Evolutionary conservation across 2,329 filamentous ascomycete species (phyloP), one percentile per base, ranked within the genome.

Genomic region (Exophiala sideris): DNA sequence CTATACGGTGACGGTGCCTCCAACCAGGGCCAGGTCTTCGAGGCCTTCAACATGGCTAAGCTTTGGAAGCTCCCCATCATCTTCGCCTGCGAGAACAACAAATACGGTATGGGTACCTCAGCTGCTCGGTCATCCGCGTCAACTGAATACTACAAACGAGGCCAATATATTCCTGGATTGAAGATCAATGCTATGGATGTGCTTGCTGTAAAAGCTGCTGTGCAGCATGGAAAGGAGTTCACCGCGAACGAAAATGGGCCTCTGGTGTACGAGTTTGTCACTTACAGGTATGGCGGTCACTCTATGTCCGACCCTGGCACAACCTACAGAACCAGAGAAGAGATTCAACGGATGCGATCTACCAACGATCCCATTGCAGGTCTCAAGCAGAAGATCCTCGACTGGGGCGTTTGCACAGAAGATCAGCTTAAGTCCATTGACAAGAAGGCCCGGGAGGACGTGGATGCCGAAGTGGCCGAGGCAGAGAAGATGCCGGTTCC

Each of bases 161-260:
- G 94, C 64, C 94, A 99, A 79, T 99, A 97, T 82, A 99, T 99
- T 65, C 92, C 94, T 54, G 94, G 94, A 79, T 85, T 99, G 68
- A 99, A 99, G 84, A 90, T 99, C 75, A 99, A 99, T 79, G 94
- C 90, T 70, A 99, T 99, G 94, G 94, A 99, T 72, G 91, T 96
- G 67, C 88, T 99, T 60, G 92, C 94, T 62, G 92, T 96, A 74
- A 96, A 96, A 83, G 91, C 92, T 49, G 94, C 94, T 62, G 91
- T 96, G 68, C 81, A 92, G 76, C 91, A 96, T 79, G 91, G 87
- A 70, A 96, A 94, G 80, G 83, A 95, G 70, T 95, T 86, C 80
- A 87, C 89, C 62, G 77, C 81, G 57, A 79, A 83, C 58, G 91
- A 87, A 73, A 91, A 96, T 74, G 92, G 92, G 60, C 94, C 94